phyloP scores from a whole-genome alignment of 2,329 filamentous ascomycete species.

The Colletotrichum acutatum region DNA sequence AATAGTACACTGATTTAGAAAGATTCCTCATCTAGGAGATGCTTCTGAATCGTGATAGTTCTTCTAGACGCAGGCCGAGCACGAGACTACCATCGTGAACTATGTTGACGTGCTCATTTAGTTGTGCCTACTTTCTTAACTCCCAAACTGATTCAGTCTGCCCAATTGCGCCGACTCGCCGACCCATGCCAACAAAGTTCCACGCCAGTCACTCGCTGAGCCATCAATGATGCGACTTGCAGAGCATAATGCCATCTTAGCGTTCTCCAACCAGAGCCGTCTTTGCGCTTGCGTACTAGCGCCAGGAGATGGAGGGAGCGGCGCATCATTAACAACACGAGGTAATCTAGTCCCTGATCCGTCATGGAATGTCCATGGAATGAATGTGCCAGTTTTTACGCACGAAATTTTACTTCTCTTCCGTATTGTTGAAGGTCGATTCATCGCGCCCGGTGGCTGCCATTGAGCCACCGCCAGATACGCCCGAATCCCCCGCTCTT shows the following conservation, averaged over 20 bases:
- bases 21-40: not conserved
- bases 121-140: too few relatives aligned
- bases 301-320: not conserved
- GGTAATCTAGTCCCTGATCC: not conserved
- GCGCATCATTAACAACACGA: not conserved
- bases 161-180: not conserved
- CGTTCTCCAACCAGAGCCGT: not conserved
- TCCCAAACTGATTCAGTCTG: not conserved
- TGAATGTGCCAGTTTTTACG: not conserved
- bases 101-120: too few relatives aligned
- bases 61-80: not conserved
- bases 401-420: not conserved
- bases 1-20: not conserved
- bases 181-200: not conserved
- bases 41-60: not conserved
- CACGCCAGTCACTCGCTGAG: not conserved
- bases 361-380: not conserved
- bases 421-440: not conserved
- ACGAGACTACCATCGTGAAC: not conserved
- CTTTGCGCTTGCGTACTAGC: not conserved
- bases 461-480: not conserved
- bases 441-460: not conserved
- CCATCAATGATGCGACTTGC: not conserved
- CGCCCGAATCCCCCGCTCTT: not conserved
- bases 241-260: too few relatives aligned